Conservation (phyloP, 169 alveolate genomes). For the Perkinsus marinus region DNA sequence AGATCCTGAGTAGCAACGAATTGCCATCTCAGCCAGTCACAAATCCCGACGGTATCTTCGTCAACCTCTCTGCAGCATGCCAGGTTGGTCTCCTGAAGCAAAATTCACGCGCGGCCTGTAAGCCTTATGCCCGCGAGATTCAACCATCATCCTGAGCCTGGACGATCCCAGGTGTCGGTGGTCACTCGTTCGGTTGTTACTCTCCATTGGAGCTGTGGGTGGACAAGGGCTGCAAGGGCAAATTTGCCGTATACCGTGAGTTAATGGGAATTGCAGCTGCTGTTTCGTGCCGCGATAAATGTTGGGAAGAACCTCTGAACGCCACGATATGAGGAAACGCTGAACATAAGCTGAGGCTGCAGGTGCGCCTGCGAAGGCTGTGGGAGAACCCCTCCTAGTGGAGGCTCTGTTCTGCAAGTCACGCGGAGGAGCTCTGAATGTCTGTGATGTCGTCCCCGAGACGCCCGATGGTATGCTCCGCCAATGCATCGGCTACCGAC, state of each 20-base stretch:
- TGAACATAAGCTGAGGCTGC: background rate
- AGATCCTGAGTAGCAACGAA: background rate
- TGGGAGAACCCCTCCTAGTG: background rate
- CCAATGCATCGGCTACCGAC: background rate
- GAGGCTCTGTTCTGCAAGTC: background rate
- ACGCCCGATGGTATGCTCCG: background rate
- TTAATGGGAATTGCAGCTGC: too few relatives aligned
- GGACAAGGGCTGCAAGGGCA: background rate
- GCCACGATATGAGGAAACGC: background rate
- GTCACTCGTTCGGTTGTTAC: background rate
- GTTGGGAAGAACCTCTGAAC: too few relatives aligned
- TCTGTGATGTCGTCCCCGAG: background rate
- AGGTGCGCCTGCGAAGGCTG: background rate
- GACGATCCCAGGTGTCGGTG: background rate
- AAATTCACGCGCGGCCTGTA: background rate
- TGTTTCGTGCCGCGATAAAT: too few relatives aligned
- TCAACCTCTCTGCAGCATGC: background rate
- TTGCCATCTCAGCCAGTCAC: background rate
- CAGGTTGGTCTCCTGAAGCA: background rate
- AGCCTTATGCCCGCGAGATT: too few relatives aligned
- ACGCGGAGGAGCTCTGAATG: background rate
- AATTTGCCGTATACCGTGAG: background rate
- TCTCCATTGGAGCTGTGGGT: background rate
- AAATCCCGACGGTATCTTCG: background rate
- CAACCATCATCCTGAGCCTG: background rate